These are phyloP conservation scores for Candida nitratophila DNA, from an alignment of 805 yeast species.

Conservation along the genomic window DNA sequence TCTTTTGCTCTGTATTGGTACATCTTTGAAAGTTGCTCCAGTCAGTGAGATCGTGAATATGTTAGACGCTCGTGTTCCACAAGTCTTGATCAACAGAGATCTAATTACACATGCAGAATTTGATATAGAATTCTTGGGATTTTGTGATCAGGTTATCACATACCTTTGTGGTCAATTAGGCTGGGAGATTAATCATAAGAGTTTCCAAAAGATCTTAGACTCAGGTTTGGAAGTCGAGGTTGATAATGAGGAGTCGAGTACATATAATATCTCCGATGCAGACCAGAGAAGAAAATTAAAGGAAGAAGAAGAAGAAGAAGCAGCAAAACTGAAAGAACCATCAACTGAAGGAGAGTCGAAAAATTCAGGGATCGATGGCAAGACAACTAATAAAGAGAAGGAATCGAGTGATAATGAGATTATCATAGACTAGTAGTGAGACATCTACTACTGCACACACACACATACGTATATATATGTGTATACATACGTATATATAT, in stretches of 20 bases:
- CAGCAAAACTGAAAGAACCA: background rate
- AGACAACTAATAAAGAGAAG: too few species aligned
- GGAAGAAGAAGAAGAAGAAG: slow-evolving; percentile 5
- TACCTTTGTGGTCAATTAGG: slow-evolving; percentile 45
- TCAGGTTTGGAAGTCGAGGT: slow-evolving; percentile 23
- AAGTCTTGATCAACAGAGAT: slow-evolving; percentile 71
- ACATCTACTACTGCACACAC: too few species aligned
- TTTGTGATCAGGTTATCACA: slow-evolving; percentile 76
- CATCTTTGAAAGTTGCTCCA: slow-evolving; percentile 88
- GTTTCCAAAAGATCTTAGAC: slow-evolving; percentile 30
- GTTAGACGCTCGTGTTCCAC: slow-evolving; percentile 70
- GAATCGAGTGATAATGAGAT: too few species aligned
- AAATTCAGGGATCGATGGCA: too few species aligned
- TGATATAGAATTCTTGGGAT: slow-evolving; percentile 70
- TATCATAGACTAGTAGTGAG: too few species aligned
- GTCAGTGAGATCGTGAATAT: slow-evolving; percentile 81
- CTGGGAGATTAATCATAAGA: slow-evolving; percentile 57
- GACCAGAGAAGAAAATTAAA: too few species aligned
- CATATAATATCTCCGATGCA: slow-evolving; percentile 27
- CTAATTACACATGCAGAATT: slow-evolving; percentile 71
- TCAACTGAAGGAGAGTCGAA: too few species aligned
- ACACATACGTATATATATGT: too few species aligned
- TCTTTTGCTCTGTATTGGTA: slow-evolving; percentile 77
- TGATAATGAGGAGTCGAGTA: slow-evolving; percentile 25
- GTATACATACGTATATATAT: too few species aligned